These are phyloP conservation scores for Monosporascus sp. DNA, from an alignment of 2,329 filamentous ascomycete species.

Conservation along the genomic window DNA sequence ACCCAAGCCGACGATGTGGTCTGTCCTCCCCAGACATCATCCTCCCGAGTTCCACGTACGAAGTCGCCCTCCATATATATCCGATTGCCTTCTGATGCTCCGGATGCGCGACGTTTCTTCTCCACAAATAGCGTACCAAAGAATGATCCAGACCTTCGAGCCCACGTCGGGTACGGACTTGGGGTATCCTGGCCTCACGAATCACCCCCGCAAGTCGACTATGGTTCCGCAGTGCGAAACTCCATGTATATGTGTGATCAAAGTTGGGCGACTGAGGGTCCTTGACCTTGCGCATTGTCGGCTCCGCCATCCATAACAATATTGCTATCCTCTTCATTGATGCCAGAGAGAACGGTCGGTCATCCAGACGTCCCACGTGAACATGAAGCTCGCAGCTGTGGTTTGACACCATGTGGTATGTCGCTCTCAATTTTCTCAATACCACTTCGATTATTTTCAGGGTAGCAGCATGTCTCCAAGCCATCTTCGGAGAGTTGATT, in stretches of 20 bases:
- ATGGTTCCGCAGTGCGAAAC: conserved; percentile 25
- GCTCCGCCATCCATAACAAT: conserved; percentile 33
- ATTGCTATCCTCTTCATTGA: conserved; percentile 31
- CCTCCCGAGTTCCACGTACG: conserved; percentile 26
- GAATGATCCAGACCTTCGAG: conserved; percentile 3
- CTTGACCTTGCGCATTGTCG: conserved; percentile 29
- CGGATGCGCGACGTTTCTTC: background rate
- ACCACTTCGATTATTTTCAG: conserved; percentile 17
- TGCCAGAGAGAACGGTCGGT: conserved; percentile 23
- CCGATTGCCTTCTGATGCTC: conserved; percentile 18
- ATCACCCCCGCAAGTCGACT: conserved; percentile 26
- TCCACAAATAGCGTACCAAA: background rate
- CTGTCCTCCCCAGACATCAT: conserved; percentile 30
- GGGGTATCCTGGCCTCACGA: background rate
- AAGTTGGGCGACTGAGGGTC: conserved; percentile 33
- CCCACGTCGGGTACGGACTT: background rate
- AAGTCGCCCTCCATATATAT: conserved; percentile 24
- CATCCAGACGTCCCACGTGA: conserved; percentile 32
- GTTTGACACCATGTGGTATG: conserved; percentile 28
- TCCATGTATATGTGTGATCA: conserved; percentile 33
- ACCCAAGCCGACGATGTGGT: conserved; percentile 32
- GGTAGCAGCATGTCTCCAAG: conserved; percentile 17
- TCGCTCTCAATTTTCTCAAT: conserved; percentile 16
- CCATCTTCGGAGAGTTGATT: conserved; percentile 31
- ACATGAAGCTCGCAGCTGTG: conserved; percentile 35